Percentiles rank a stretch among this genome's conserved stretches.
phyloP scores from a whole-genome alignment of 306 rosid species.

The Citrullus colocynthis region DNA sequence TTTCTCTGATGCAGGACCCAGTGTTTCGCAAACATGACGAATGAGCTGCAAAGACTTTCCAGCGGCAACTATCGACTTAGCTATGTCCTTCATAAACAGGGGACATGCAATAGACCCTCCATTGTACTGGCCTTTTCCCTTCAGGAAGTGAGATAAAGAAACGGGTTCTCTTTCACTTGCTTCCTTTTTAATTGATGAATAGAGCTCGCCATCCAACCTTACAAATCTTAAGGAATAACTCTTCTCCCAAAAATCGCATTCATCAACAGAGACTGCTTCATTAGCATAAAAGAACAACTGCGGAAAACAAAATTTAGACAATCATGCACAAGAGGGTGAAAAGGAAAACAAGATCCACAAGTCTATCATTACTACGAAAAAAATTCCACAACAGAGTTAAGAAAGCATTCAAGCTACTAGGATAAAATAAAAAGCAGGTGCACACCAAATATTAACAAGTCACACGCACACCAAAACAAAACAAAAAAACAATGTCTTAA shows the following conservation, averaged over 20 bases:
- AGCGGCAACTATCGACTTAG: slow-evolving; percentile 73
- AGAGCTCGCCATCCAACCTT: slow-evolving; percentile 27
- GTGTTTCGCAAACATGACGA: slow-evolving; percentile 41
- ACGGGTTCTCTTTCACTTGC: slow-evolving; percentile 34
- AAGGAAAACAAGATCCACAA: neutral
- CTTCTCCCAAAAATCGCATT: slow-evolving; percentile 93
- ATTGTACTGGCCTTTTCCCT: slow-evolving; percentile 40
- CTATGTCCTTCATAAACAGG: slow-evolving; percentile 60
- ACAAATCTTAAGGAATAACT: slow-evolving; percentile 56
- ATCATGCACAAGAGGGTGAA: neutral
- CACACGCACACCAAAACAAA: neutral
- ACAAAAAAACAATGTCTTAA: neutral
- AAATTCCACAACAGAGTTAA: neutral
- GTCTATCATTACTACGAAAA: neutral
- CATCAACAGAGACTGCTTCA: slow-evolving; percentile 54
- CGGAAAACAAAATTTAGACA: neutral
- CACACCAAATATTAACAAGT: neutral
- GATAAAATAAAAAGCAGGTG: neutral
- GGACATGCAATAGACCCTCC: slow-evolving; percentile 53
- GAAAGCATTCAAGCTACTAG: neutral
- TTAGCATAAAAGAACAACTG: slow-evolving; percentile 84
- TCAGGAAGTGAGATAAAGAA: slow-evolving; percentile 23
- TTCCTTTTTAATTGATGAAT: slow-evolving; percentile 33
- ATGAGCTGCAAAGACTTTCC: slow-evolving; percentile 94
- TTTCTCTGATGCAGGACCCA: slow-evolving; percentile 25